Evolutionary conservation across 179 eudicot species (phyloP), one percentile per base, ranked within the genome.

Genomic region (Gypsophila paniculata): DNA sequence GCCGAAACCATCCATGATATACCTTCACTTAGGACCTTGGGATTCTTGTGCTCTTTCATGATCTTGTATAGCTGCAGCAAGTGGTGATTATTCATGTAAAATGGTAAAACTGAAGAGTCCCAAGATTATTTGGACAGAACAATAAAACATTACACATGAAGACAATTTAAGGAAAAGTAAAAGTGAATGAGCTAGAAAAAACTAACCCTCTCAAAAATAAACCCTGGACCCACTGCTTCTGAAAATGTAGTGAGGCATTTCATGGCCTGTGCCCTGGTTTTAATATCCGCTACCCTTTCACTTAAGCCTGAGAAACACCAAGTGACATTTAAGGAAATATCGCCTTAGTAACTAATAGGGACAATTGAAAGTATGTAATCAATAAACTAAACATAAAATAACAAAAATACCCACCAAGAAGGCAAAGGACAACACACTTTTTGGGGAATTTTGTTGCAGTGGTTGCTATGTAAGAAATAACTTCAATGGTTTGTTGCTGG

Each of bases 31-130:
- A 90, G 97, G 74, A 95, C 98, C 88, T 95, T 95, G 2, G 99
- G 99, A 80, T 95, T 92, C 85, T 92, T 95, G 85, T 95, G 99
- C 79, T 95, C 98, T 85, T 95, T 95, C 90, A 91, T 90, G 73
- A 95, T 88, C 80, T 86, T 95, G 74, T 80, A 89, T 52, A 93
- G 83, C 99, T 95, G 82, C 55, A 78, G 73, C 53, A 67, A 60
- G 75, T 58, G 15, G 19, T 49, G 29, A 6, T 18, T 10, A 4
- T 67, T 21, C 34, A 39, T 2, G 69, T 12, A 11, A 34, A 61
- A 52, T 53, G 57, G 5, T 5, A 38, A 42, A 32, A 46, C 11
- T 4, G 15, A 63, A 19, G 6, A 38, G 49, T 23, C 25, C n/a
- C 6, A 6, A 11, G 1, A 38, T 5, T 1, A 1, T 29, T 6